These are phyloP conservation scores for Phytophthora hybrid DNA, from an alignment of 352 stramenopile genomes.

Conservation along the genomic window DNA sequence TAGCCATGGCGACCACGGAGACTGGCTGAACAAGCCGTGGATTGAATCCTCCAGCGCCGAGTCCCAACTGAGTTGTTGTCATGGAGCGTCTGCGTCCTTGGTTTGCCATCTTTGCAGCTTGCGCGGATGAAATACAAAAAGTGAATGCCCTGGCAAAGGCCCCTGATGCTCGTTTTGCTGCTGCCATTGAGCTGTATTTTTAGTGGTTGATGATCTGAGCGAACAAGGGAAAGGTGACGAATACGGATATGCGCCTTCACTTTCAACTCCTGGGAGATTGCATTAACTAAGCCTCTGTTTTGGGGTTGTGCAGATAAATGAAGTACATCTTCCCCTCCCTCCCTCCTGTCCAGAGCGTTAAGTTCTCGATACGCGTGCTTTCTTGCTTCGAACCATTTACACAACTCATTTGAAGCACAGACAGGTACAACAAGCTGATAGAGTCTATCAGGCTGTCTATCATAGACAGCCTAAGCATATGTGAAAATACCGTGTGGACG, in stretches of 20 bases:
- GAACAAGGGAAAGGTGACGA: not conserved
- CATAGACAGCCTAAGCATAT: too few species aligned
- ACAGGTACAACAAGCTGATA: too few species aligned
- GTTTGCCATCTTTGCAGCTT: slow-evolving; percentile 11
- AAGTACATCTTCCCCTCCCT: too few species aligned
- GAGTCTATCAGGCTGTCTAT: too few species aligned
- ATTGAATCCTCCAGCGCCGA: slow-evolving; percentile 1
- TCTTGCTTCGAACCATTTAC: too few species aligned
- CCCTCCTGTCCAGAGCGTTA: too few species aligned
- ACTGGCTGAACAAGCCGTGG: slow-evolving; percentile 28
- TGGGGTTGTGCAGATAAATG: too few species aligned
- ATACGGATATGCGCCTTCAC: not conserved
- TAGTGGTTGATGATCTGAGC: slow-evolving; percentile 16
- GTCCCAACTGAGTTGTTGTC: slow-evolving; percentile 9
- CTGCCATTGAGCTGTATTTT: slow-evolving; percentile 22
- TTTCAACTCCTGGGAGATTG: too few species aligned
- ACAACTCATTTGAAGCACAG: too few species aligned
- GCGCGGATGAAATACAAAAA: not conserved
- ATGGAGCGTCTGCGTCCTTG: slow-evolving; percentile 8
- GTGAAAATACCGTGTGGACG: too few species aligned
- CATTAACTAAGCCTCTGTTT: too few species aligned
- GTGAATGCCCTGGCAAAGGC: not conserved
- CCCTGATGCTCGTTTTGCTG: not conserved
- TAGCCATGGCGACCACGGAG: slow-evolving; percentile 18
- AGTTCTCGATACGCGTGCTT: too few species aligned